Conservation (phyloP, 2,329 filamentous ascomycete species). For the Paecilomyces variotii region DNA sequence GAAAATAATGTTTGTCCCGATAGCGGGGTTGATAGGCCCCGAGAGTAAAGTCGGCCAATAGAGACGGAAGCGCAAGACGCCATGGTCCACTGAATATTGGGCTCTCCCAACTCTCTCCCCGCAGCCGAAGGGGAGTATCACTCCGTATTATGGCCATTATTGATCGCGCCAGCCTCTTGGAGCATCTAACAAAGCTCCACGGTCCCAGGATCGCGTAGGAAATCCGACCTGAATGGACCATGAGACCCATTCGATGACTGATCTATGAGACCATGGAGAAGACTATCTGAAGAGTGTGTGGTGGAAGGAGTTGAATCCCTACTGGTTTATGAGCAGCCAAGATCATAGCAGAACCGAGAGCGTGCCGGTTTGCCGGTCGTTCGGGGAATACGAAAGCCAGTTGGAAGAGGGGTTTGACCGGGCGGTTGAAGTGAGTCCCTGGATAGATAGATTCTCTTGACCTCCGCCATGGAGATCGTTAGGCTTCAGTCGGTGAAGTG, state of each 20-base stretch:
- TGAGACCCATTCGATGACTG: neutral
- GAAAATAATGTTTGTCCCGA: neutral
- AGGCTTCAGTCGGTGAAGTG: neutral
- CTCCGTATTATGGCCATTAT: neutral
- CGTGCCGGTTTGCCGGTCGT: neutral
- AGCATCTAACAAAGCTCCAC: neutral
- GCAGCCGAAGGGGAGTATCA: neutral
- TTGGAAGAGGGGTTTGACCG: neutral
- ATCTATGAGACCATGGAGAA: neutral
- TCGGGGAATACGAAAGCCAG: neutral
- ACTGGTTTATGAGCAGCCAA: neutral
- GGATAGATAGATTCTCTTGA: neutral
- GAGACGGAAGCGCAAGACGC: neutral
- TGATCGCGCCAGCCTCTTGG: neutral
- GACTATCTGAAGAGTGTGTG: neutral
- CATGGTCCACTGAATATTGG: neutral
- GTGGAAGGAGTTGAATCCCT: neutral
- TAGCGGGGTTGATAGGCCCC: neutral
- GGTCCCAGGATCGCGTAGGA: neutral
- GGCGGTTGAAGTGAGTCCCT: neutral
- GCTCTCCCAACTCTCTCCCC: neutral
- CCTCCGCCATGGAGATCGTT: neutral
- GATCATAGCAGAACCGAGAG: neutral
- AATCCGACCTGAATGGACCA: neutral
- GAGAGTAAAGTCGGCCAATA: neutral